Conservation (phyloP, 1,284 basidiomycete genomes). For the Ceratobasidium theobromae region DNA sequence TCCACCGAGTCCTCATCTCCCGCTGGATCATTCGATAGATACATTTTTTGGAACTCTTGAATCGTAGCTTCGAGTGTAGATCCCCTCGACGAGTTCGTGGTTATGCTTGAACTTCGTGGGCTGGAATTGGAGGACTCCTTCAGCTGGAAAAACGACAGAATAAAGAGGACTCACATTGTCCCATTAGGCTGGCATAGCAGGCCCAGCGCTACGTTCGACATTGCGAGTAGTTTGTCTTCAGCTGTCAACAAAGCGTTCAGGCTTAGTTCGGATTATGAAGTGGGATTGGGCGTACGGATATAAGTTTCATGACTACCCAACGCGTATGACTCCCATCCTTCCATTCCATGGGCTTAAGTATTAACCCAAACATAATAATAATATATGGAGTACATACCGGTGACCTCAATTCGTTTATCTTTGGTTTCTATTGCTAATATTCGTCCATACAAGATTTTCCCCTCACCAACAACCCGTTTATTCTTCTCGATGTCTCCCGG, state of each 20-base stretch:
- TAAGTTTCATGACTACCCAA: not conserved
- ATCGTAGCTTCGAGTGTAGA: not conserved
- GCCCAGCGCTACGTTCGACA: not conserved
- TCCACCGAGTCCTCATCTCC: too few species aligned
- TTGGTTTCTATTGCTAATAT: constrained; percentile 7
- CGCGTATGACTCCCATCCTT: not conserved
- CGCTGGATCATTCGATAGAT: too few species aligned
- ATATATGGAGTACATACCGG: not conserved
- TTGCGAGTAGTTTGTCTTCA: not conserved
- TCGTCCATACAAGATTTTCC: not conserved
- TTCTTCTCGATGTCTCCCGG: not conserved
- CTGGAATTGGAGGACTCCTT: not conserved
- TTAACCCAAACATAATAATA: not conserved
- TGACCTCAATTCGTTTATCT: constrained; percentile 9
- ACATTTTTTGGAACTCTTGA: not conserved
- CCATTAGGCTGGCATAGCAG: not conserved
- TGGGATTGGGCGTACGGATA: not conserved
- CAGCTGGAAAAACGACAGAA: not conserved
- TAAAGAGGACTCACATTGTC: not conserved
- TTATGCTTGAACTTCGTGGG: not conserved
- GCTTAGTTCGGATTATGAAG: not conserved
- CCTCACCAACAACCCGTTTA: not conserved
- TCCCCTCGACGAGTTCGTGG: not conserved
- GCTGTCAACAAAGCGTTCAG: not conserved
- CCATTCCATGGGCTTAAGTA: not conserved